Percentiles rank a stretch among this genome's conserved stretches.
Evolutionary conservation across 2,329 filamentous ascomycete species (phyloP).

Genomic region (Rugonectria rugulosa): DNA sequence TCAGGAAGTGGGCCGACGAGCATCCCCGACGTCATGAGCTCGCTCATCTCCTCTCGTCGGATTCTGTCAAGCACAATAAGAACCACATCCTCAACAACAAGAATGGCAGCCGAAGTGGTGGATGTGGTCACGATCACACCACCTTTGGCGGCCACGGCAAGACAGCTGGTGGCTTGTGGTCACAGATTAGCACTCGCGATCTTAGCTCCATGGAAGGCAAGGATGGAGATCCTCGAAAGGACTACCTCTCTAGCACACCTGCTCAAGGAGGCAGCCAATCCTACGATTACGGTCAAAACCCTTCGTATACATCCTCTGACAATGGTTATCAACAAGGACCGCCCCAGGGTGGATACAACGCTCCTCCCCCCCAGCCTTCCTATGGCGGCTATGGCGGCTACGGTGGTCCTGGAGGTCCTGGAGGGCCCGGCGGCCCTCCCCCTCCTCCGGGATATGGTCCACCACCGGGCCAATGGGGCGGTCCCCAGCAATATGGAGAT

Average conservation of each 20-base stretch:
- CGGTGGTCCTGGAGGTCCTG: constrained; percentile 38
- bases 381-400: constrained; percentile 43
- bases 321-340: constrained; percentile 36
- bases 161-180: constrained; percentile 66
- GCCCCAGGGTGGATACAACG: constrained; percentile 27
- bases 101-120: constrained; percentile 40
- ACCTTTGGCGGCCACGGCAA: constrained; percentile 61
- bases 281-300: constrained; percentile 53
- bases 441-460: constrained; percentile 35
- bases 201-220: constrained; percentile 61
- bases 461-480: constrained; percentile 42
- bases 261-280: constrained; percentile 44
- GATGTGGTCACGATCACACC: constrained; percentile 51
- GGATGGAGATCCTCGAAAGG: constrained; percentile 49
- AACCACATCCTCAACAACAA: constrained; percentile 71
- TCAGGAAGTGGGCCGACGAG: constrained; percentile 80
- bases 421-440: constrained; percentile 40
- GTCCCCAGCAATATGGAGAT: constrained; percentile 40
- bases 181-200: constrained; percentile 66
- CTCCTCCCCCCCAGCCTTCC: constrained; percentile 45
- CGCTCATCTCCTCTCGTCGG: constrained; percentile 78
- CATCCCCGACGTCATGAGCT: constrained; percentile 72
- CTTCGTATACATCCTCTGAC: constrained; percentile 39
- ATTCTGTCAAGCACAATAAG: constrained; percentile 81
- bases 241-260: constrained; percentile 50